Conservation (phyloP, 139 green algal species). For the Deuterostichococcus epilithicus region DNA sequence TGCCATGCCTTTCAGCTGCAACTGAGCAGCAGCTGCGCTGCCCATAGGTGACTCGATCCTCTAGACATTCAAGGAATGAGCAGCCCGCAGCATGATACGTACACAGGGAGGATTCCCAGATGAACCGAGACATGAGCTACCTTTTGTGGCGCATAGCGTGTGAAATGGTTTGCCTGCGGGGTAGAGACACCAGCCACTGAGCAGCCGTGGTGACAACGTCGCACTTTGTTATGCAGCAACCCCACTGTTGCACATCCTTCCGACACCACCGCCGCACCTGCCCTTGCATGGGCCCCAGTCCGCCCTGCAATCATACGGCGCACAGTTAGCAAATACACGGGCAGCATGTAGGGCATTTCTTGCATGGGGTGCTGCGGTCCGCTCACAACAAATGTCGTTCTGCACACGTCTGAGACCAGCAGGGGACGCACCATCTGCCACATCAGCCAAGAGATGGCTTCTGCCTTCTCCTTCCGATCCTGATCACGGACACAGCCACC, state of each 20-base stretch:
- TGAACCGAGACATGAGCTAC: too few species aligned
- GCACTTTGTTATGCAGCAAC: background rate
- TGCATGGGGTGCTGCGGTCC: too few species aligned
- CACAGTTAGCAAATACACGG: too few species aligned
- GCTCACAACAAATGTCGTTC: too few species aligned
- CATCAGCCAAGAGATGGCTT: constrained; percentile 40
- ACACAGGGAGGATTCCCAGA: too few species aligned
- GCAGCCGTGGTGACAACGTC: background rate
- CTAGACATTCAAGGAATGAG: too few species aligned
- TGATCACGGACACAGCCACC: background rate
- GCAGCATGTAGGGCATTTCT: too few species aligned
- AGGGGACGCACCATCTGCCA: constrained; percentile 38
- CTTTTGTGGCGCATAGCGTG: constrained; percentile 27
- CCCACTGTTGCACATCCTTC: background rate
- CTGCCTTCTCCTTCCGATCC: constrained; percentile 14
- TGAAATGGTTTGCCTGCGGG: constrained; percentile 28
- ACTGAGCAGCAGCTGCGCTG: too few species aligned
- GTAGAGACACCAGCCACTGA: constrained; percentile 6
- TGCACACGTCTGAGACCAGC: too few species aligned
- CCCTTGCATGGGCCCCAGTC: constrained; percentile 36
- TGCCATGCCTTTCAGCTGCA: too few species aligned
- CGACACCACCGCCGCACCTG: constrained; percentile 4
- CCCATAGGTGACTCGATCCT: too few species aligned
- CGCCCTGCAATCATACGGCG: constrained; percentile 16
- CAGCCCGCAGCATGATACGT: too few species aligned